Evolutionary conservation across 176 grass and related monocot genomes (phyloP), one percentile per base, ranked within the genome.

Genomic region (Cenchrus fungigraminus): DNA sequence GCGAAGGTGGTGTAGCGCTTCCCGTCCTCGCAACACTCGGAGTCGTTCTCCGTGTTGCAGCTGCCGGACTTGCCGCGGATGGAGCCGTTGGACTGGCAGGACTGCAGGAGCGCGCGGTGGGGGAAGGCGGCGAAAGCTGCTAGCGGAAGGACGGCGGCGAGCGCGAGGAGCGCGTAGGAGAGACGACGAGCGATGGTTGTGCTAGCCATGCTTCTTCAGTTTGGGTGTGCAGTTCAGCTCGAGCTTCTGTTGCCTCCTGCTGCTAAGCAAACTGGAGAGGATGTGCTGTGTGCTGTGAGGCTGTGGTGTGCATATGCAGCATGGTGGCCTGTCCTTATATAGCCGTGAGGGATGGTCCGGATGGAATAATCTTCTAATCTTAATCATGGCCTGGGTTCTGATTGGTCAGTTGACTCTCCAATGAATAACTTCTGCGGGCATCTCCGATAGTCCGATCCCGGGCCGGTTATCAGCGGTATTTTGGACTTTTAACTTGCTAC

Each of bases 1-100:
- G 22, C 17, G 74, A 49, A 79, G 9, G 67, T 77, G 2, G 6
- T 13, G 74, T 86, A 86, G 7, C 50, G 0, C 61, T 46, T 14
- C 16, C 84, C 74, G 22, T n/a, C 50, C 73, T 47, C 19, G 74
- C 84, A 86, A 74, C 84, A 83, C 58, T 42, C 70, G 45, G 70
- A 73, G 17, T 6, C 81, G 57, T 83, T 74, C 0, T 73, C 29
- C 0, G 17, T 1, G 57, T 65, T 83, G 70, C 81, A 83, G 44
- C 0, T 63, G 70, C 70, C 70, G 58, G 70, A 50, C 45, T 53
- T 52, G 28, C 69, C 81, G 3, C 6, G 10, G 57, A 83, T 37
- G 81, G 44, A 10, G 69, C 70, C 70, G 45, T 13, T 74, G 3
- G 85, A 16, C 71, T 42, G 78, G 71, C 85, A 82, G 52, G 70